Evolutionary conservation across 1,284 basidiomycete genomes (phyloP).

Genomic region (Peniophora sp.): DNA sequence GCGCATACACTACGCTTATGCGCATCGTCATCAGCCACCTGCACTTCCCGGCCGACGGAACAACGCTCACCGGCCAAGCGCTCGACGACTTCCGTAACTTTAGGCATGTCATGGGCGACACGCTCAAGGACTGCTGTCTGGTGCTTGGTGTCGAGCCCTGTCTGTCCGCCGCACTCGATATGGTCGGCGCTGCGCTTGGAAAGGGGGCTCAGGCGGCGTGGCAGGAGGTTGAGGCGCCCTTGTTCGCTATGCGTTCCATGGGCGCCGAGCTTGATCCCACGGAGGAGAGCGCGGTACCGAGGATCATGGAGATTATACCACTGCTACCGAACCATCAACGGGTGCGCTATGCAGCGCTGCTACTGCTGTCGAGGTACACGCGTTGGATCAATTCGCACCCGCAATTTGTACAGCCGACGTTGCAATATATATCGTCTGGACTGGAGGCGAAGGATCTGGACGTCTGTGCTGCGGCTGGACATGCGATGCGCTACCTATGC

Average conservation of each 20-base stretch:
- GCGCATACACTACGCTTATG: conserved; percentile 83
- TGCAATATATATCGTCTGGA: conserved; percentile 89
- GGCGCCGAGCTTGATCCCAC: conserved; percentile 85
- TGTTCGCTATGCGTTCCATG: conserved; percentile 98
- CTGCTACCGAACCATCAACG: conserved; percentile 86
- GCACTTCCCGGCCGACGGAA: conserved; percentile 78
- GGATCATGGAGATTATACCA: conserved; percentile 93
- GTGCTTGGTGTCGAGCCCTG: conserved; percentile 88
- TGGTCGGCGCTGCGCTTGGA: conserved; percentile 70
- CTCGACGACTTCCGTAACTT: conserved; percentile 92
- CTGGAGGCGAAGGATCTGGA: conserved; percentile 78
- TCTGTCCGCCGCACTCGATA: conserved; percentile 72
- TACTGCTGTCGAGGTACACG: conserved; percentile 94
- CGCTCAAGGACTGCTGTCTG: conserved; percentile 96
- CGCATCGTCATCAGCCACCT: conserved; percentile 85
- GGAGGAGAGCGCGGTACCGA: conserved; percentile 84
- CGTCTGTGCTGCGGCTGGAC: conserved; percentile 90
- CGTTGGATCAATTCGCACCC: conserved; percentile 95
- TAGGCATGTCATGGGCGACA: conserved; percentile 98
- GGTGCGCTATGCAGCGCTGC: conserved; percentile 90
- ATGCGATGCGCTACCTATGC: conserved; percentile 95
- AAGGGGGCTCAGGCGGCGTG: conserved; percentile 53
- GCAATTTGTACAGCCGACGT: conserved; percentile 76
- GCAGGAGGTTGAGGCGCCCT: conserved; percentile 97
- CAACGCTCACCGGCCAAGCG: conserved; percentile 72